phyloP scores from a whole-genome alignment of 495 filamentous ascomycete species.

The Tuber aestivum region DNA sequence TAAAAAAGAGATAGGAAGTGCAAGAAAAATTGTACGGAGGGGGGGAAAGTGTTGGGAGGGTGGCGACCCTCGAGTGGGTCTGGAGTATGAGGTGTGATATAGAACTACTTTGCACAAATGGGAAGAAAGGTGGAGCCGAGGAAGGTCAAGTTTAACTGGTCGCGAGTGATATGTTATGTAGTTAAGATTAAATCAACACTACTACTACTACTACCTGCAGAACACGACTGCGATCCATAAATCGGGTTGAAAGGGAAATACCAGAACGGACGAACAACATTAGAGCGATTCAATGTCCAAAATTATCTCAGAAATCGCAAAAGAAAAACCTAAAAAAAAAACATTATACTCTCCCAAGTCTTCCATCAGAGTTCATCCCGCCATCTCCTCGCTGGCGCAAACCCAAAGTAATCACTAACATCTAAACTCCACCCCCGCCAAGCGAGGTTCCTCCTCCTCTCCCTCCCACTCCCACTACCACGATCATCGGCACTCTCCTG shows the following conservation, averaged over 20 bases:
- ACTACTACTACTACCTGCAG: too few species aligned
- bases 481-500: background rate
- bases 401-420: background rate
- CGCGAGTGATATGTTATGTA: background rate
- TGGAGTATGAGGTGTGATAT: background rate
- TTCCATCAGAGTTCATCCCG: background rate
- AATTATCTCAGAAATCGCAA: background rate
- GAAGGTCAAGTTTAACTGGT: background rate
- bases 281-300: background rate
- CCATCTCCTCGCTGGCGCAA: background rate
- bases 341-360: background rate
- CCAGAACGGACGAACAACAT: background rate
- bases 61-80: background rate
- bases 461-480: background rate
- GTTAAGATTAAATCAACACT: too few species aligned
- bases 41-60: background rate
- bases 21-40: background rate
- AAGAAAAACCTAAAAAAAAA: background rate
- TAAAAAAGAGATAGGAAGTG: background rate
- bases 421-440: slow-evolving; percentile 1
- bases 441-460: background rate
- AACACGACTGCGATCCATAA: background rate
- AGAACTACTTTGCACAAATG: background rate
- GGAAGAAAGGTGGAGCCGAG: background rate
- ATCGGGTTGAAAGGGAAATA: background rate